These are phyloP conservation scores for Atkinsonella texensis DNA, from an alignment of 2,329 filamentous ascomycete genomes.

Conservation along the genomic window DNA sequence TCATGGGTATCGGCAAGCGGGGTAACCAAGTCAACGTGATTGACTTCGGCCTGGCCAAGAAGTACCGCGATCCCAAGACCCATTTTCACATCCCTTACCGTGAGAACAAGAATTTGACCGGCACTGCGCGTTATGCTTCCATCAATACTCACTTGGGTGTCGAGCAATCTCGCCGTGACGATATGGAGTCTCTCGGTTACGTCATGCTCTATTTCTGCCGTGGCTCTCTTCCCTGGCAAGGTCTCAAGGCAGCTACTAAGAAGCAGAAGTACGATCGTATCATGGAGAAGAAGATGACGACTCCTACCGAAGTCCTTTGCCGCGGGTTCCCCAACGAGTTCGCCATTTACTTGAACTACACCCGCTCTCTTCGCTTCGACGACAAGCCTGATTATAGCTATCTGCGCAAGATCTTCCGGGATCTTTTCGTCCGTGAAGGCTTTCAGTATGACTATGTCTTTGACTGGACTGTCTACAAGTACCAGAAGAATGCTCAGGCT, in stretches of 20 bases:
- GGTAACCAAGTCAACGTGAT: constrained; percentile 99
- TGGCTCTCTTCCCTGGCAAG: constrained; percentile 97
- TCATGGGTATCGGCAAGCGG: constrained; percentile 98
- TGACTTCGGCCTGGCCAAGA: constrained; percentile 98
- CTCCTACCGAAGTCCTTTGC: constrained; percentile 94
- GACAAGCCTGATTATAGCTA: constrained; percentile 99
- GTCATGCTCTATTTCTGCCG: constrained; percentile 99
- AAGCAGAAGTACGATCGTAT: constrained; percentile 99
- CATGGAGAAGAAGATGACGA: constrained; percentile 99
- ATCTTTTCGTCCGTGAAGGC: constrained; percentile 94
- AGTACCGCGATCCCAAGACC: constrained; percentile 98
- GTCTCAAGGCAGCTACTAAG: constrained; percentile 95
- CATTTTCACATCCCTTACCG: constrained; percentile 99
- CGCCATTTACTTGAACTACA: constrained; percentile 99
- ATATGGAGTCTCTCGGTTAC: constrained; percentile 98
- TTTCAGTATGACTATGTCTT: constrained; percentile 99
- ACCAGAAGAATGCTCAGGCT: constrained; percentile 94
- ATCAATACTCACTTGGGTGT: constrained; percentile 99
- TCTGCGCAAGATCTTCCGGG: constrained; percentile 99
- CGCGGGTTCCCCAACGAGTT: constrained; percentile 99
- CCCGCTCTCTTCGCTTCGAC: constrained; percentile 93
- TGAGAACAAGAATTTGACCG: constrained; percentile 99
- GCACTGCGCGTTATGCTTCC: constrained; percentile 93
- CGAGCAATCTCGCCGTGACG: constrained; percentile 96
- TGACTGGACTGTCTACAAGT: constrained; percentile 99